Base-by-base conservation (phyloP, 2,329 filamentous ascomycete species). In the Thelonectria olida region DNA sequence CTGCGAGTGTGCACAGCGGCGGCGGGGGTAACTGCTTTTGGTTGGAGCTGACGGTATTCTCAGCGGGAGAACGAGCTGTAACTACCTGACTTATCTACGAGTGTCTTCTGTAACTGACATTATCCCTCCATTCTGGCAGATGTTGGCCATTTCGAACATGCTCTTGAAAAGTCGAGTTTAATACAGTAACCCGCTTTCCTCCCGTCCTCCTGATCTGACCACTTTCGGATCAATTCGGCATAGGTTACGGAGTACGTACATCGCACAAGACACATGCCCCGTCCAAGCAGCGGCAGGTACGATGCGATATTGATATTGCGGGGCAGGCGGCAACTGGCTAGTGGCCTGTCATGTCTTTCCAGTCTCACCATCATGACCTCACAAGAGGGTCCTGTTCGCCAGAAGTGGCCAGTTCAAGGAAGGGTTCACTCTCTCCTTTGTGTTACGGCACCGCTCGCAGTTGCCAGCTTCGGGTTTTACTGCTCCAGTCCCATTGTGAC, bases 321-420 rank as follows among this genome's bases (percentile, higher is more conserved):
- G 44, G 44, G 22, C 44, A 27, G 44, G 22, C 41, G 44, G 44
- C 23, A 27, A 36, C 31, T 58, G 34, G 42, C 48, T 48, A 45
- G 61, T 52, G 61, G 52, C 38, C 56, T 53, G 56, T 50, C 39
- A 31, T 25, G 31, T 42, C 41, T 42, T 20, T 42, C 34, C 44
- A 23, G 52, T 61, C 58, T 61, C 58, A 61, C 58, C 58, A 61
- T 48, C 58, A 61, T 61, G 58, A 58, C 54, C 58, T 58, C 58
- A 61, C 54, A 51, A 51, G 58, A 56, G 52, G 52, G 58, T 38
- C 42, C 58, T 19, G 52, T 19, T 19, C 52, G 38, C 25, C 8
- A 25, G 28, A 54, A 61, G 36, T 61, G 58, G 58, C 39, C 58
- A 61, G 58, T 60, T 60, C 22, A 31, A 25, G 8, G 15, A 7